These are phyloP conservation scores for Cladophialophora carrionii DNA, from an alignment of 2,329 filamentous ascomycete species.

Conservation along the genomic window DNA sequence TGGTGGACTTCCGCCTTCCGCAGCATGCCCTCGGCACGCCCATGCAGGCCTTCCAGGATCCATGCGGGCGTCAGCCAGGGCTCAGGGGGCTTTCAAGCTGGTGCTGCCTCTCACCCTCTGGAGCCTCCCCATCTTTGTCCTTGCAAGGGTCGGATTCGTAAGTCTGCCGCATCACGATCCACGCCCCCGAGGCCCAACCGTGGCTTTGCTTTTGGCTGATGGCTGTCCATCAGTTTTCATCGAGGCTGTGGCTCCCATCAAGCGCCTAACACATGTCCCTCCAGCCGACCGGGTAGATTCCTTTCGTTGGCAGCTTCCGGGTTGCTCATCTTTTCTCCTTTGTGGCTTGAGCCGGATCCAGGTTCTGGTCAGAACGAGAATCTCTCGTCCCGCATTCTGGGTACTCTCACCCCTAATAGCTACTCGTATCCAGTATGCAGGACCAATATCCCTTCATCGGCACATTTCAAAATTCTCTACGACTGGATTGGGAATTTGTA, in stretches of 20 bases:
- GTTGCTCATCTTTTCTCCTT: background rate
- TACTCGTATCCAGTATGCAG: too few relatives aligned
- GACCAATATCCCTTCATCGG: too few relatives aligned
- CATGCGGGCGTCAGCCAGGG: background rate
- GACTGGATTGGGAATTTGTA: background rate
- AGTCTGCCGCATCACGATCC: background rate
- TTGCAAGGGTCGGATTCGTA: background rate
- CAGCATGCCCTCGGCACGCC: background rate
- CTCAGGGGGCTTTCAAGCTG: background rate
- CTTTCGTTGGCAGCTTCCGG: background rate
- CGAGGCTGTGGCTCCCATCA: background rate
- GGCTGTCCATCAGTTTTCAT: background rate
- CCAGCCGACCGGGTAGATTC: background rate
- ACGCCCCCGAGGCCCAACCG: background rate
- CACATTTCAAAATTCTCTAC: too few relatives aligned
- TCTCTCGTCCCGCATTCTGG: too few relatives aligned
- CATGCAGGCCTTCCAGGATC: too few relatives aligned
- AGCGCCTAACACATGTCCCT: background rate
- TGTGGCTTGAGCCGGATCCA: background rate
- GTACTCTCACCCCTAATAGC: background rate
- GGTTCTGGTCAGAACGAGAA: too few relatives aligned
- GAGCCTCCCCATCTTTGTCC: background rate
- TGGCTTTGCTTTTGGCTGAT: background rate
- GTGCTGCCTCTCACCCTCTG: background rate
- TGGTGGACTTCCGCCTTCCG: background rate